Evolutionary conservation across 1,284 basidiomycete species (phyloP).

Genomic region (Cryptococcus sp.): DNA sequence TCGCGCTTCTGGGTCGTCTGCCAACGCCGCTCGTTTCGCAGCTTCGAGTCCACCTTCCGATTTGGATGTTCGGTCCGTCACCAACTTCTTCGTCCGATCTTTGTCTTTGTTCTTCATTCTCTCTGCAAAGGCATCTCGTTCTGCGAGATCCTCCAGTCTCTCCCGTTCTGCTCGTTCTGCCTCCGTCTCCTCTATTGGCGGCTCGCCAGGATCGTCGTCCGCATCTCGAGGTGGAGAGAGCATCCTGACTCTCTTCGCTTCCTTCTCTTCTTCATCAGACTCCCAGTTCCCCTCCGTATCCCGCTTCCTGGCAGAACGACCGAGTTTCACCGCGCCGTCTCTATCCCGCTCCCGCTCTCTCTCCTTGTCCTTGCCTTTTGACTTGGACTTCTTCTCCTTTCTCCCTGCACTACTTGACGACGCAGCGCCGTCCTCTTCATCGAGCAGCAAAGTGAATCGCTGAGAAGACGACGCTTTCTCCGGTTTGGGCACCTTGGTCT

Average conservation of each 20-base stretch:
- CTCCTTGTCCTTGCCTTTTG: conserved; percentile 59
- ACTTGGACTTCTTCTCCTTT: conserved; percentile 52
- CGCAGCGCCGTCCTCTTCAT: conserved; percentile 62
- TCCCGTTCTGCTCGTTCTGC: conserved; percentile 71
- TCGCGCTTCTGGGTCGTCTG: conserved; percentile 81
- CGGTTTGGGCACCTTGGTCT: conserved; percentile 60
- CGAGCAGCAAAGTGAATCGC: conserved; percentile 75
- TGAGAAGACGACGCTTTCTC: conserved; percentile 58
- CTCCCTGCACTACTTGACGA: conserved; percentile 15
- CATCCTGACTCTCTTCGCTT: conserved; percentile 54
- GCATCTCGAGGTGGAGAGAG: conserved; percentile 43
- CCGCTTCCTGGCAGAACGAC: conserved; percentile 69
- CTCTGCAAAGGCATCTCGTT: conserved; percentile 90
- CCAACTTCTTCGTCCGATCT: conserved; percentile 84
- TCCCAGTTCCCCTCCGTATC: conserved; percentile 61
- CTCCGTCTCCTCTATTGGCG: conserved; percentile 60
- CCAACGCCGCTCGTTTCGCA: conserved; percentile 73
- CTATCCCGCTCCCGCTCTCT: conserved; percentile 23
- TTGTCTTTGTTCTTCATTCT: conserved; percentile 81
- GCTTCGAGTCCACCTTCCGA: conserved; percentile 77
- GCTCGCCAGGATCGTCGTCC: conserved; percentile 44
- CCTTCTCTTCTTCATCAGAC: conserved; percentile 72
- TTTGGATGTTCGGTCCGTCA: conserved; percentile 86
- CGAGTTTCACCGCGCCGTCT: conserved; percentile 57
- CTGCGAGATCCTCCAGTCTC: conserved; percentile 73